phyloP scores from a whole-genome alignment of 352 stramenopile species.

The Pythium chondricola region DNA sequence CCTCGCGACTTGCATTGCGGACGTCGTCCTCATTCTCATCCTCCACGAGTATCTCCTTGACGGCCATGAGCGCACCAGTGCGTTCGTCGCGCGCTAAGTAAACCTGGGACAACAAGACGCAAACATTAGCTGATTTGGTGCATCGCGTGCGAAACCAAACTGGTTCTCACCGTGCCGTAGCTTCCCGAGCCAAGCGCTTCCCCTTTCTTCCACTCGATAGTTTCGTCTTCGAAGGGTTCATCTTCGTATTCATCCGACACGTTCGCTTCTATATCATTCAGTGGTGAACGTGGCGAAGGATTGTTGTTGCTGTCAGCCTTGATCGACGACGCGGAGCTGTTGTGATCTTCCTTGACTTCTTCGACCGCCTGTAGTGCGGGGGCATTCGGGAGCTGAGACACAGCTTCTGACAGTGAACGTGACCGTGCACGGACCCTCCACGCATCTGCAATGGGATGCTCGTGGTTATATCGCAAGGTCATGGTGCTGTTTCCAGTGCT shows the following conservation, averaged over 20 bases:
- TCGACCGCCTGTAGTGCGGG: conserved; percentile 6
- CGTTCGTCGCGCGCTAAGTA: conserved; percentile 85
- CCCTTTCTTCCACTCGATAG: conserved; percentile 51
- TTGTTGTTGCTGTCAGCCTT: conserved; percentile 8
- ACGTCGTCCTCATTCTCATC: conserved; percentile 25
- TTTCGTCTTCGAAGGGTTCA: conserved; percentile 44
- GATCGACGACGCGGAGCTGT: conserved; percentile 12
- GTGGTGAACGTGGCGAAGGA: background rate
- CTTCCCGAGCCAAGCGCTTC: conserved; percentile 53
- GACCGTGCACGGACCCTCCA: conserved; percentile 6
- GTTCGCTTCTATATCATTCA: background rate
- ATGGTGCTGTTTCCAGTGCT: conserved; percentile 9
- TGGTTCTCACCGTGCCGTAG: conserved; percentile 43
- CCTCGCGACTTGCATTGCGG: conserved; percentile 42
- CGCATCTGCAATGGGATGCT: background rate
- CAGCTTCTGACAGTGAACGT: background rate
- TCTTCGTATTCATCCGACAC: conserved; percentile 31
- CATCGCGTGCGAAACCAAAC: background rate
- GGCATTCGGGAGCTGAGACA: background rate
- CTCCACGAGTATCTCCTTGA: conserved; percentile 34
- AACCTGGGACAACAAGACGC: conserved; percentile 29
- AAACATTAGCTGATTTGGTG: background rate
- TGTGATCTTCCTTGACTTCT: conserved; percentile 12
- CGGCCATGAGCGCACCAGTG: conserved; percentile 67
- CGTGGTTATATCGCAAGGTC: conserved; percentile 7